Base-by-base conservation (phyloP, 441 rosid species). In the Gossypium davidsonii region DNA sequence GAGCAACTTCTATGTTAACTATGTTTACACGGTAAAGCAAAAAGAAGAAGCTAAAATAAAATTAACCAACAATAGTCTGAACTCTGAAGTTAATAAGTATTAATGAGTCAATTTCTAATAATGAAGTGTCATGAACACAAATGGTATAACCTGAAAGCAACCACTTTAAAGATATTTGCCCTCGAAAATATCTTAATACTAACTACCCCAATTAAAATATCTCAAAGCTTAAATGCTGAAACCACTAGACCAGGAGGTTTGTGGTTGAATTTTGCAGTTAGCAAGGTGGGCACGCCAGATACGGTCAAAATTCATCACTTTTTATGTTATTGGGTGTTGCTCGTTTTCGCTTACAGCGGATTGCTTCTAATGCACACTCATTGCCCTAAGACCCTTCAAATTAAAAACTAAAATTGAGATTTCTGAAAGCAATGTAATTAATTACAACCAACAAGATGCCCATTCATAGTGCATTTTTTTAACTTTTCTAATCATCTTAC, bases 131-230 rank as follows among this genome's bases (percentile, higher is more conserved):
- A 0, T 1, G 21, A 18, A 64, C 17, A 31, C 15, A 23, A 69
- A 52, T 58, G 67, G 73, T 71, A 78, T 67, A 11, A 51, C 70
- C 75, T 7, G 77, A 71, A 56, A 56, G 15, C 78, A 76, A 76
- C 77, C 7, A 62, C 74, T 20, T 59, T 59, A 25, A 56, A 5
- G 17, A 14, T 14, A 3, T 2, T 53, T 5, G 3, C 64, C 64
- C 18, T 14, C 31, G 10, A 14, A 59, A 28, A 59, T 28, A 61
- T 61, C 66, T 31, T 4, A 61, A 4, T 56, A 6, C 3, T 53
- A 53, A 17, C 58, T 7, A 18, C 58, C 25, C 3, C 25, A 53
- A 59, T n/a, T 59, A n/a, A 59, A 59, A 59, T 59, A 59, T 59
- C 42, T 28, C 10, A 59, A n/a, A 0, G 5, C 20, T 28, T 59